Percentiles rank a stretch among this genome's conserved stretches.
Conservation (phyloP, 495 filamentous ascomycete genomes). For the Lasiosphaeris hirsuta region DNA sequence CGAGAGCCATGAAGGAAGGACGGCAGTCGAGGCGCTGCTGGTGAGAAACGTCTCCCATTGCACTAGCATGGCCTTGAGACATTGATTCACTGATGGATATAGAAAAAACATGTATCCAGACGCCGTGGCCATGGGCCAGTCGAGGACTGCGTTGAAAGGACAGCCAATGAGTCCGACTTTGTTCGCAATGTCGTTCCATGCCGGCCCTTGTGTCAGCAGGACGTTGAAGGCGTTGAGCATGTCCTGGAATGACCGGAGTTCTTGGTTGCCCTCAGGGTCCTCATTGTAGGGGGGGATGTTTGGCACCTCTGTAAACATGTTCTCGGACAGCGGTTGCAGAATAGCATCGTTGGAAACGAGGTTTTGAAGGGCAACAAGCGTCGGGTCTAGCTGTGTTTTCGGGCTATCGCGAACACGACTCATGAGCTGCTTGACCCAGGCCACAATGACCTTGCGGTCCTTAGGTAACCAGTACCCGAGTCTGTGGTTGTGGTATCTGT, state of each 20-base stretch:
- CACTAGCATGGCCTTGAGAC: background rate
- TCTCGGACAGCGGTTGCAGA: background rate
- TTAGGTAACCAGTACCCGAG: background rate
- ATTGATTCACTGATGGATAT: background rate
- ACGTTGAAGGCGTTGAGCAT: background rate
- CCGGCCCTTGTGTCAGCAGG: background rate
- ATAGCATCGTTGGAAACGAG: background rate
- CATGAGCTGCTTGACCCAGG: background rate
- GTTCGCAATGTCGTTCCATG: background rate
- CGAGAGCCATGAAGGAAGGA: too few species aligned
- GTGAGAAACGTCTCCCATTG: too few species aligned
- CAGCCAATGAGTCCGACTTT: constrained; percentile 1
- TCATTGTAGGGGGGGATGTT: background rate
- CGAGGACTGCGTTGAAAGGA: constrained; percentile 3
- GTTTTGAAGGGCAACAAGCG: too few species aligned
- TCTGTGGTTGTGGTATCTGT: background rate
- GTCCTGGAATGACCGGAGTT: background rate
- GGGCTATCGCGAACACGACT: background rate
- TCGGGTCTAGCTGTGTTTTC: too few species aligned
- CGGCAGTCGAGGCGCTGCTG: too few species aligned
- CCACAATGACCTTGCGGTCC: background rate
- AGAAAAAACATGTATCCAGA: background rate
- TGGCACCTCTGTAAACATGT: background rate
- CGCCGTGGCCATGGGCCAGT: background rate
- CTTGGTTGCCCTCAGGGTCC: background rate